A percentile compares a stretch with the other conserved stretches of the same genome.
These are phyloP conservation scores for Wickerhamomyces silvicola DNA, from an alignment of 805 yeast genomes.

Conservation along the genomic window DNA sequence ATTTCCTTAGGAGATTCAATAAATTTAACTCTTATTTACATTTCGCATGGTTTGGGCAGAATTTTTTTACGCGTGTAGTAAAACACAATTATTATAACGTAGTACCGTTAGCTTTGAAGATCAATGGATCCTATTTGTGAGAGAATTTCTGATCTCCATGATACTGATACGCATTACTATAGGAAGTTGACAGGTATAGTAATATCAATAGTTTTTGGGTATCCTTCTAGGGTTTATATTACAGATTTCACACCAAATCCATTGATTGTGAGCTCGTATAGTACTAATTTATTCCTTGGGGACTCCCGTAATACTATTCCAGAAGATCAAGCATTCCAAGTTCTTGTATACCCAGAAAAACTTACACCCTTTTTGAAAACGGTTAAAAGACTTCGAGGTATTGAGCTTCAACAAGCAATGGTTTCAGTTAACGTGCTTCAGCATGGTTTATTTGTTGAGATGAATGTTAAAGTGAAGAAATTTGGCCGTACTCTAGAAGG, in stretches of 20 bases:
- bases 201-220: not conserved
- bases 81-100: no score
- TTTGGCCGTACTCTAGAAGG: constrained; percentile 7
- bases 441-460: constrained; percentile 8
- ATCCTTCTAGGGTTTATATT: constrained; percentile 2
- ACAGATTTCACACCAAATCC: constrained; percentile 11
- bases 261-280: not conserved
- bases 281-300: constrained; percentile 3
- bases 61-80: no score
- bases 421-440: constrained; percentile 3
- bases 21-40: no score
- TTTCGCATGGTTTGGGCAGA: no score
- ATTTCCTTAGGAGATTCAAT: no score
- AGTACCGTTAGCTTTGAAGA: no score
- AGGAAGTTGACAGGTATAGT: not conserved
- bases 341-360: constrained; percentile 4
- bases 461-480: constrained; percentile 6
- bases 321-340: constrained; percentile 3
- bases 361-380: constrained; percentile 1
- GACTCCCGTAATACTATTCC: constrained; percentile 1
- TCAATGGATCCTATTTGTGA: no score
- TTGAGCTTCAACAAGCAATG: not conserved
- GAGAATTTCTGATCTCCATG: constrained; percentile 3
- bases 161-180: not conserved
- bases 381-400: not conserved